Evolutionary conservation across 140 eudicot species (phyloP).

Genomic region (Stevia rebaudiana): DNA sequence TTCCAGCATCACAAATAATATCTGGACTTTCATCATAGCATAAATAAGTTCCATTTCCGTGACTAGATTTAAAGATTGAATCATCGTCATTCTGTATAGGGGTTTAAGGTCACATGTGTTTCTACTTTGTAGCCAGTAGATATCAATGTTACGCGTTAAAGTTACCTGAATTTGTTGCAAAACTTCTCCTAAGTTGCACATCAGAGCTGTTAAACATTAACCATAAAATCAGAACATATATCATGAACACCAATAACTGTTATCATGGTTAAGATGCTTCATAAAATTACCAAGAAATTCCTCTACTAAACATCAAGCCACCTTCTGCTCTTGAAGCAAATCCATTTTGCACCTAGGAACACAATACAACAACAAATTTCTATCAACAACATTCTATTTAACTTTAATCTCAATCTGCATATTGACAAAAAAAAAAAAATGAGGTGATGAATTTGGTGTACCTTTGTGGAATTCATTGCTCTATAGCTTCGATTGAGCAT

Average conservation of each 20-base stretch:
- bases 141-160: neutral
- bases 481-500: conserved; percentile 31
- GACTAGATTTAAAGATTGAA: neutral
- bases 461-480: conserved; percentile 30
- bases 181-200: conserved; percentile 40
- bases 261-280: neutral
- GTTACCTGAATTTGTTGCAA: conserved; percentile 64
- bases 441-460: conserved; percentile 11
- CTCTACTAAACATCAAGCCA: conserved; percentile 40
- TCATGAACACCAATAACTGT: neutral
- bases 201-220: conserved; percentile 35
- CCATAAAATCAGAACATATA: conserved; percentile 13
- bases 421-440: conserved; percentile 6
- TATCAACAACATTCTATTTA: neutral
- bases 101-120: neutral
- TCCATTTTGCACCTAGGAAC: conserved; percentile 23
- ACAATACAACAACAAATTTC: neutral
- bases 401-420: conserved; percentile 9
- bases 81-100: neutral
- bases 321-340: conserved; percentile 25
- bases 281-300: conserved; percentile 38
- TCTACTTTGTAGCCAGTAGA: neutral
- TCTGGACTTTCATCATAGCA: conserved; percentile 11
- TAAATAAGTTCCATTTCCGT: neutral
- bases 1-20: neutral